Conservation (phyloP, 495 filamentous ascomycete species). For the Tuber brumale region DNA sequence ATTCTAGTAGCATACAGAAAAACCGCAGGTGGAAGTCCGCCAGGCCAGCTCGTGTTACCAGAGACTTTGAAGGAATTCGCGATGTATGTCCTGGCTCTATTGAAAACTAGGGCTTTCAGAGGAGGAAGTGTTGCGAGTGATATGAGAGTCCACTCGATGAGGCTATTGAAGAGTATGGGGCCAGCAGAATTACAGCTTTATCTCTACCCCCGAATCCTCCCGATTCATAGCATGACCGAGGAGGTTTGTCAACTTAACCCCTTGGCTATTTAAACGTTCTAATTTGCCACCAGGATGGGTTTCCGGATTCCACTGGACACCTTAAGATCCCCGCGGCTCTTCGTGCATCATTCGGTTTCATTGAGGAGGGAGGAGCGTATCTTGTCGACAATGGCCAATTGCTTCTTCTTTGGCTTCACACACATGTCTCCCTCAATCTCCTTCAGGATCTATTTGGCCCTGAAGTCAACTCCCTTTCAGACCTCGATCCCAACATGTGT, state of each 20-base stretch:
- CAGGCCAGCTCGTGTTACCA: conserved; percentile 87
- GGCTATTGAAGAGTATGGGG: conserved; percentile 81
- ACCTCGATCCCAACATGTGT: conserved; percentile 70
- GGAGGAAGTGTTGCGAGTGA: conserved; percentile 86
- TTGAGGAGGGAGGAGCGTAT: conserved; percentile 95
- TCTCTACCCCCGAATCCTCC: conserved; percentile 89
- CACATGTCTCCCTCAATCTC: conserved; percentile 65
- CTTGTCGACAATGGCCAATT: conserved; percentile 94
- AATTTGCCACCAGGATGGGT: conserved; percentile 60
- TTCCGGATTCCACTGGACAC: conserved; percentile 76
- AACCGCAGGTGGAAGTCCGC: conserved; percentile 76
- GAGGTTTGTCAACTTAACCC: conserved; percentile 49
- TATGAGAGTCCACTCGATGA: conserved; percentile 81
- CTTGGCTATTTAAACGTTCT: conserved; percentile 53
- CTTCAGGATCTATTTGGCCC: conserved; percentile 85
- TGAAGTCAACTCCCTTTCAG: conserved; percentile 61
- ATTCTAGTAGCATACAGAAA: conserved; percentile 91
- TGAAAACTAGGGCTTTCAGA: conserved; percentile 92
- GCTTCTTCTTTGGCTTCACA: conserved; percentile 87
- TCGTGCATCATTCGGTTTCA: conserved; percentile 80
- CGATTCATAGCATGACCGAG: conserved; percentile 81
- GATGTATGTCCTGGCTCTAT: conserved; percentile 90
- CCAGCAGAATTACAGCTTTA: conserved; percentile 79
- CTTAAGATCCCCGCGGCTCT: conserved; percentile 67
- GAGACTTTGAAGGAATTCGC: conserved; percentile 94